Evolutionary conservation across 768 basidiomycete species (phyloP).

Genomic region (Tulasnella sp.): DNA sequence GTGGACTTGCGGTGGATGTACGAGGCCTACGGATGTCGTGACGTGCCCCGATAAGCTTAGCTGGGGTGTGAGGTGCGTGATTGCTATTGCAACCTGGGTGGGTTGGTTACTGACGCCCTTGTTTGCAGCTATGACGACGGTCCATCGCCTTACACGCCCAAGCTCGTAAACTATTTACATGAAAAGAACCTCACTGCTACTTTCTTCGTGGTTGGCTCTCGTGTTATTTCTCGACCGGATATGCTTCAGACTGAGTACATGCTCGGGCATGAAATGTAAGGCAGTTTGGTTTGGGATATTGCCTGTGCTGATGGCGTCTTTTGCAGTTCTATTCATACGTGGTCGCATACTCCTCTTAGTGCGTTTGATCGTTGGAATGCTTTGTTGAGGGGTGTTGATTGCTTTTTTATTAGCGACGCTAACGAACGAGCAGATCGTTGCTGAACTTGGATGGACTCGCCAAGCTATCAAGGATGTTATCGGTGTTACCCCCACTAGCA

Average conservation of each 20-base stretch:
- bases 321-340: slow-evolving; percentile 73
- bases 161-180: slow-evolving; percentile 57
- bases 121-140: slow-evolving; percentile 59
- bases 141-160: slow-evolving; percentile 65
- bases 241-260: slow-evolving; percentile 54
- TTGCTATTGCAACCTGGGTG: not conserved
- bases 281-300: not conserved
- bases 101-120: slow-evolving; percentile 24
- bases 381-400: not conserved
- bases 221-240: slow-evolving; percentile 63
- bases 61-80: slow-evolving; percentile 55
- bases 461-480: slow-evolving; percentile 58
- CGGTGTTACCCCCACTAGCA: slow-evolving; percentile 34
- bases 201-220: slow-evolving; percentile 78
- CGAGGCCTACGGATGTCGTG: slow-evolving; percentile 48
- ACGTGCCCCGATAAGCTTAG: slow-evolving; percentile 53
- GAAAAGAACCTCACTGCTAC: slow-evolving; percentile 58
- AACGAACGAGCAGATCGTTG: slow-evolving; percentile 75
- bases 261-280: slow-evolving; percentile 24
- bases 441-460: slow-evolving; percentile 87
- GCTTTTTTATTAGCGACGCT: slow-evolving; percentile 32
- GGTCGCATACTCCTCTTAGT: slow-evolving; percentile 51
- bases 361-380: slow-evolving; percentile 17
- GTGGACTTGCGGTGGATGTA: slow-evolving; percentile 81
- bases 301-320: not conserved